phyloP scores from a whole-genome alignment of 73 alveolate species.

The Tetrahymena elliotti region DNA sequence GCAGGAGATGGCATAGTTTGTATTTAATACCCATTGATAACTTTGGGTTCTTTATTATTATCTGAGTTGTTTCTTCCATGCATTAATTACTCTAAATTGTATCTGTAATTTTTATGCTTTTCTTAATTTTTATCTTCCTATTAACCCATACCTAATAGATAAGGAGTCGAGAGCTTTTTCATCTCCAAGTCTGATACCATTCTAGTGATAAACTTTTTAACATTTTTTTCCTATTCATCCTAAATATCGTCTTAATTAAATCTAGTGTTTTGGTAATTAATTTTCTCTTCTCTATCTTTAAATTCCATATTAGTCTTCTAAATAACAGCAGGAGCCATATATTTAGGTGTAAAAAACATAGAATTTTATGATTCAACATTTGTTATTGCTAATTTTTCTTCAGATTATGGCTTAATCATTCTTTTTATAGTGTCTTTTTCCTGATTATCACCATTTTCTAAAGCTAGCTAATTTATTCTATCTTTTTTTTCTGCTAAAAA shows the following conservation, averaged over 20 bases:
- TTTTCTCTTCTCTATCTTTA: not conserved
- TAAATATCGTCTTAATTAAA: not conserved
- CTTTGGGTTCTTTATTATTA: not conserved
- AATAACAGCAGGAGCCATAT: not conserved
- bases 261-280: not conserved
- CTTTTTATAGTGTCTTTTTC: not conserved
- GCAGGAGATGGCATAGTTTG: not conserved
- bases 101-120: not conserved
- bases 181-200: not conserved
- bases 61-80: not conserved
- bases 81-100: not conserved
- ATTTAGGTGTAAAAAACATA: not conserved
- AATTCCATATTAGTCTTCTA: not conserved
- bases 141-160: not conserved
- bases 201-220: not conserved
- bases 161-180: not conserved
- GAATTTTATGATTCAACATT: not conserved
- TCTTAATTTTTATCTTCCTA: not conserved
- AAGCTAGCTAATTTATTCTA: not conserved
- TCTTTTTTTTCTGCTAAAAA: not conserved
- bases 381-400: not conserved
- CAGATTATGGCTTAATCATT: not conserved
- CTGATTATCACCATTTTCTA: not conserved
- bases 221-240: not conserved
- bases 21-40: not conserved